Percentiles rank a stretch among this genome's conserved stretches.
These are phyloP conservation scores for Oidium heveae DNA, from an alignment of 2,329 filamentous ascomycete species.

Conservation along the genomic window DNA sequence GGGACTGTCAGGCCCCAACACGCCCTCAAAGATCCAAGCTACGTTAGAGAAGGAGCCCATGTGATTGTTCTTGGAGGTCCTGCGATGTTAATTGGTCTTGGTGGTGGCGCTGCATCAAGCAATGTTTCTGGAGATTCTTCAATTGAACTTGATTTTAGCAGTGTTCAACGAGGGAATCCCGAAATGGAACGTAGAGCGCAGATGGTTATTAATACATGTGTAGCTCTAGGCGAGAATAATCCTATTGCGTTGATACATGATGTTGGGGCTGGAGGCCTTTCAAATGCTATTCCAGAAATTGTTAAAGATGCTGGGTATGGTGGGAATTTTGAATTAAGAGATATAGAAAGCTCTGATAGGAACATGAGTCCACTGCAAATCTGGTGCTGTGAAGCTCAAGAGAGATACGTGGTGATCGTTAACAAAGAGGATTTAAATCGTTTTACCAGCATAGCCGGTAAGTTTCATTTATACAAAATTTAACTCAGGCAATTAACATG, in stretches of 20 bases:
- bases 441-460: constrained; percentile 40
- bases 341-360: constrained; percentile 71
- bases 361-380: constrained; percentile 93
- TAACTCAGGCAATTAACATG: constrained; percentile 1
- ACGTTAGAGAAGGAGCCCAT: constrained; percentile 70
- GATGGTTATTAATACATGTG: constrained; percentile 92
- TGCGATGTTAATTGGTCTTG: constrained; percentile 91
- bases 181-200: constrained; percentile 90
- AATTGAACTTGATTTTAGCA: constrained; percentile 85
- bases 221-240: constrained; percentile 57
- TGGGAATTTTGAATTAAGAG: constrained; percentile 78
- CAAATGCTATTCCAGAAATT: constrained; percentile 61
- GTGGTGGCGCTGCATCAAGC: constrained; percentile 83
- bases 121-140: constrained; percentile 70
- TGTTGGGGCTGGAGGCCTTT: constrained; percentile 77
- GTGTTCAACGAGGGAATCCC: constrained; percentile 88
- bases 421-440: constrained; percentile 56
- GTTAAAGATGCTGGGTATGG: constrained; percentile 82
- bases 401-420: constrained; percentile 81
- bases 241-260: constrained; percentile 96
- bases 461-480: constrained; percentile 8
- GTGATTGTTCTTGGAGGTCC: constrained; percentile 84
- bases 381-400: constrained; percentile 94
- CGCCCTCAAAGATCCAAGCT: constrained; percentile 56
- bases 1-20: constrained; percentile 80